phyloP scores from a whole-genome alignment of 2,329 filamentous ascomycete genomes.

The Chaetomium strumarium region DNA sequence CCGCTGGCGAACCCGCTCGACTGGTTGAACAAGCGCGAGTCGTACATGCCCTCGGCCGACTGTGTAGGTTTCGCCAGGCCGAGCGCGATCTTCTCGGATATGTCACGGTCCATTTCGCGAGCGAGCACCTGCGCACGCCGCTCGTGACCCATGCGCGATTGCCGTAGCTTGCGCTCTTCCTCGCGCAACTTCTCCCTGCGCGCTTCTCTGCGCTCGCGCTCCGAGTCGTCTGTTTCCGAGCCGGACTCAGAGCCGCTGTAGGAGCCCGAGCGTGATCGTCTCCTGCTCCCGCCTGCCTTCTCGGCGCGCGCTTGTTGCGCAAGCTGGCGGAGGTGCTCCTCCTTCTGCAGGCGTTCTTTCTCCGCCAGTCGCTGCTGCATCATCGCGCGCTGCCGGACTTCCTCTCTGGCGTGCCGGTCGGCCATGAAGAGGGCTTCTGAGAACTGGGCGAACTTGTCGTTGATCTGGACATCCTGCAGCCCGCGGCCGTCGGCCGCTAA shows the following conservation, averaged over 20 bases:
- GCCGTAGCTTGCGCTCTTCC: constrained; percentile 81
- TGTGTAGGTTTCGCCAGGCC: constrained; percentile 93
- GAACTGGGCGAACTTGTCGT: constrained; percentile 97
- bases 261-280: constrained; percentile 40
- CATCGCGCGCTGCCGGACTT: constrained; percentile 82
- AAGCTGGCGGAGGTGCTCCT: constrained; percentile 80
- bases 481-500: constrained; percentile 88
- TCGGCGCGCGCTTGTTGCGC: constrained; percentile 91
- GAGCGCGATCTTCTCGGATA: constrained; percentile 92
- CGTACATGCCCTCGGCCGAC: constrained; percentile 91
- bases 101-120: constrained; percentile 91
- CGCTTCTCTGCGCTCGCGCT: constrained; percentile 68
- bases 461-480: constrained; percentile 89
- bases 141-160: constrained; percentile 94
- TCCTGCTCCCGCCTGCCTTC: constrained; percentile 44
- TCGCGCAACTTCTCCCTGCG: constrained; percentile 74
- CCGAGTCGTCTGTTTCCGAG: constrained; percentile 58
- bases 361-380: constrained; percentile 97
- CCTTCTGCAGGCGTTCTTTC: constrained; percentile 92
- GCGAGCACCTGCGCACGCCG: constrained; percentile 88
- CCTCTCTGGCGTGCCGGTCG: constrained; percentile 88
- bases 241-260: constrained; percentile 48
- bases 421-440: constrained; percentile 91
- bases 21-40: constrained; percentile 92
- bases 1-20: constrained; percentile 83